phyloP scores from a whole-genome alignment of 305 asterid genomes.

The Vinca major region DNA sequence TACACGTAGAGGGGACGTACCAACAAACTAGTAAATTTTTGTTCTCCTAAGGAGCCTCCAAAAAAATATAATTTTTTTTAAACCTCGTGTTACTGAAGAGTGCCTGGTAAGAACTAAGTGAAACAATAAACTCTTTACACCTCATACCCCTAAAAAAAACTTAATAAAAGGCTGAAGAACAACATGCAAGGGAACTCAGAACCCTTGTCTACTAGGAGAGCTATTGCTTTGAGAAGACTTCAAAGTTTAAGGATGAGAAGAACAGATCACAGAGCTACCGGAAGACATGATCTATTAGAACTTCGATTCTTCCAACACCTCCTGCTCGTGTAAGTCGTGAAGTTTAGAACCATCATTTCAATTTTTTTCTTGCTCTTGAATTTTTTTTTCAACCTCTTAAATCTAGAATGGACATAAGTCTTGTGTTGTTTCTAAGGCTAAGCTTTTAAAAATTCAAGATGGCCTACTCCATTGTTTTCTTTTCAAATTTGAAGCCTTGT shows the following conservation, averaged over 20 bases:
- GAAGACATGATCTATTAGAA: background rate
- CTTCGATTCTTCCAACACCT: conserved; percentile 2
- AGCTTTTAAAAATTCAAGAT: background rate
- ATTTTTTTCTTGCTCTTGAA: no score
- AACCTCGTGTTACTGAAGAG: background rate
- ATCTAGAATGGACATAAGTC: background rate
- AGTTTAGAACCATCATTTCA: no score
- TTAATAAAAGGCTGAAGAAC: background rate
- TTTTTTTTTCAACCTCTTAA: background rate
- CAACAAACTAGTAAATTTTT: background rate
- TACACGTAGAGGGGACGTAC: background rate
- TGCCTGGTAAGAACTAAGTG: background rate
- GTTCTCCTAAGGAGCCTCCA: no score
- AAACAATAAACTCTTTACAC: background rate
- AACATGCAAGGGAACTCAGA: background rate
- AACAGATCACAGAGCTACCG: background rate
- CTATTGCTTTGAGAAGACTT: background rate
- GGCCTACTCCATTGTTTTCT: no score
- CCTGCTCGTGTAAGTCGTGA: conserved; percentile 3
- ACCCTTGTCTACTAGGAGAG: background rate
- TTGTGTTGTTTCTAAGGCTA: background rate
- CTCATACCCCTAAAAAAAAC: no score
- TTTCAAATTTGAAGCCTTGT: no score
- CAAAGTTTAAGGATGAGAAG: background rate
- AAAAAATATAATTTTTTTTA: no score